Percentiles rank a stretch among this genome's conserved stretches.
Evolutionary conservation across 129 eudicot genomes (phyloP).

Genomic region (Saussurea involucrata): DNA sequence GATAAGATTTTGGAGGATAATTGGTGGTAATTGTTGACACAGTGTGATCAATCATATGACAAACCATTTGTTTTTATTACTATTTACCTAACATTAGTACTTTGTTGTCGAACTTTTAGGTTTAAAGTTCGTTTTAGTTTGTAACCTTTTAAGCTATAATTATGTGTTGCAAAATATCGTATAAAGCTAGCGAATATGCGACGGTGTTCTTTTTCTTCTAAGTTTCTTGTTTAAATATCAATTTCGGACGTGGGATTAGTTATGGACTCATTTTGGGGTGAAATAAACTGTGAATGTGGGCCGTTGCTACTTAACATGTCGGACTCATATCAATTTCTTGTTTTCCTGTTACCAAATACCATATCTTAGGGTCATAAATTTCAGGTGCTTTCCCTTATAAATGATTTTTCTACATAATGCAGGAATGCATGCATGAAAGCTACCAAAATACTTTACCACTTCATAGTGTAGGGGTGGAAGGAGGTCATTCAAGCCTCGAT

Average conservation of each 20-base stretch:
- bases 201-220: neutral
- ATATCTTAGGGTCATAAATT: neutral
- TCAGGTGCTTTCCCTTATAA: neutral
- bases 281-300: neutral
- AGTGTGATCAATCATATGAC: neutral
- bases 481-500: slow-evolving; percentile 79
- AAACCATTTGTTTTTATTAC: neutral
- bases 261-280: neutral
- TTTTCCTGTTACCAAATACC: neutral
- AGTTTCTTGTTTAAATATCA: neutral
- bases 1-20: neutral
- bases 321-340: no score
- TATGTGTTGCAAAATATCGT: neutral
- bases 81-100: neutral
- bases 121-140: neutral
- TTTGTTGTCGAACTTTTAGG: neutral
- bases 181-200: neutral
- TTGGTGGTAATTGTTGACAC: neutral
- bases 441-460: slow-evolving; percentile 63
- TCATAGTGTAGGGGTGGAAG: slow-evolving; percentile 73
- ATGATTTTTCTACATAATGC: slow-evolving; percentile 15
- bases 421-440: slow-evolving; percentile 91
- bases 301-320: neutral
- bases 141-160: neutral
- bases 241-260: neutral